phyloP scores from a whole-genome alignment of 1,139 yeast species.

The Suhomyces atakaporum region DNA sequence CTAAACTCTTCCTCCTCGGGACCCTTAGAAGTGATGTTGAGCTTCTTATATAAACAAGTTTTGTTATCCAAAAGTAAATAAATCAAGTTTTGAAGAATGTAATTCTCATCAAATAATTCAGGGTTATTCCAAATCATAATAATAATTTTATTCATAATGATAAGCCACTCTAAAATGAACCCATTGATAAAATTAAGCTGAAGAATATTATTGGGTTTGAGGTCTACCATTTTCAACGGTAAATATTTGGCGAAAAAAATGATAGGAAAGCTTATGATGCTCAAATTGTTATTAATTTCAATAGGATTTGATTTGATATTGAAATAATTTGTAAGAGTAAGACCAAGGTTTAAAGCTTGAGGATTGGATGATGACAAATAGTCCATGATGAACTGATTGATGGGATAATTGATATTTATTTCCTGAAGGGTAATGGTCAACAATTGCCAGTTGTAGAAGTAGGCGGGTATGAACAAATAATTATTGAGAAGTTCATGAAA shows the following conservation, averaged over 20 bases:
- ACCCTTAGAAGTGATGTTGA: slow-evolving; percentile 9
- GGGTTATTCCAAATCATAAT: slow-evolving; percentile 20
- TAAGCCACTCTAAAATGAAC: slow-evolving; percentile 42
- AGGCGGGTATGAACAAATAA: slow-evolving; percentile 42
- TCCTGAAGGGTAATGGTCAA: slow-evolving; percentile 44
- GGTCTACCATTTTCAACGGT: slow-evolving; percentile 16
- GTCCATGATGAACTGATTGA: slow-evolving; percentile 13
- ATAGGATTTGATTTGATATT: slow-evolving; percentile 19
- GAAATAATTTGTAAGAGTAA: slow-evolving; percentile 16
- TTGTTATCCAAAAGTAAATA: slow-evolving; percentile 20
- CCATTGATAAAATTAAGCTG: slow-evolving; percentile 18
- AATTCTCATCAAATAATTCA: slow-evolving; percentile 19
- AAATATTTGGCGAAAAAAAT: slow-evolving; percentile 38
- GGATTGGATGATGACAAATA: slow-evolving; percentile 11
- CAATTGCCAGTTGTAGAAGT: slow-evolving; percentile 42
- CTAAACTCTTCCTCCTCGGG: slow-evolving; percentile 21
- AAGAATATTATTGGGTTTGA: slow-evolving; percentile 15
- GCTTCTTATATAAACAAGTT: slow-evolving; percentile 14
- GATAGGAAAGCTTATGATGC: slow-evolving; percentile 47
- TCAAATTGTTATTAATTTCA: slow-evolving; percentile 25
- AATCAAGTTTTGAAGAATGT: slow-evolving; percentile 18
- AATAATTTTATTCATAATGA: slow-evolving; percentile 38
- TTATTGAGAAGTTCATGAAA: slow-evolving; percentile 46
- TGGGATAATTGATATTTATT: slow-evolving; percentile 17
- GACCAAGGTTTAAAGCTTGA: slow-evolving; percentile 24